Conservation (phyloP, 2,329 filamentous ascomycete species). For the Curvularia sp. region DNA sequence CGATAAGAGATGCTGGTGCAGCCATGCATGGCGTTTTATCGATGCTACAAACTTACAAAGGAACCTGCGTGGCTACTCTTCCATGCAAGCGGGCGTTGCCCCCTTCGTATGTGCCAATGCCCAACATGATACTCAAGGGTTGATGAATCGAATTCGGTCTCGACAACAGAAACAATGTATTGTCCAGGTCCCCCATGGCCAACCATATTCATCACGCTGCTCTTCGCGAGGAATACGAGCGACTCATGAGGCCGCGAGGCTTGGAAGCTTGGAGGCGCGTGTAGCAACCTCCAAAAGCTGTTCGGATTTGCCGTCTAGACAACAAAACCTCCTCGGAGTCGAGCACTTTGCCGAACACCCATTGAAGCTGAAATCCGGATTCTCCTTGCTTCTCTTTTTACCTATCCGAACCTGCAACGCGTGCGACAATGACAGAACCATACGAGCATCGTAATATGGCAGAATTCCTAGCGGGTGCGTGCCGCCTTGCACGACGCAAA, state of each 20-base stretch:
- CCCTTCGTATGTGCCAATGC: neutral
- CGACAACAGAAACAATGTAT: neutral
- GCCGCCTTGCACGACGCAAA: slow-evolving; percentile 6
- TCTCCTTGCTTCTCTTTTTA: no score
- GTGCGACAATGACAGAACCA: neutral
- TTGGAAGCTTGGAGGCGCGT: neutral
- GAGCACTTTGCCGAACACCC: neutral
- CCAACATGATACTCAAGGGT: neutral
- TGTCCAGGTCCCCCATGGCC: neutral
- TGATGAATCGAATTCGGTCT: neutral
- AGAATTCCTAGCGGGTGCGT: slow-evolving; percentile 16
- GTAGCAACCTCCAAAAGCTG: neutral
- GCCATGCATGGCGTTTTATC: neutral
- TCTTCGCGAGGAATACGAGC: neutral
- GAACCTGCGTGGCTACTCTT: neutral
- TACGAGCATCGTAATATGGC: slow-evolving; percentile 26
- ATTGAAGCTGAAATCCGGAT: neutral
- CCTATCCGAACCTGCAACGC: neutral
- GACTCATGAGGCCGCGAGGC: neutral
- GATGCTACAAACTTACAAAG: neutral
- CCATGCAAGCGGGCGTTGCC: neutral
- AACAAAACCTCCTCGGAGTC: neutral
- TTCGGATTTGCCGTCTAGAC: neutral
- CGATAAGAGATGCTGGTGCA: neutral
- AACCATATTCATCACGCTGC: neutral